Evolutionary conservation across 2,329 filamentous ascomycete genomes (phyloP), one percentile per base, ranked within the genome.

Genomic region (Apiospora phragmitis): DNA sequence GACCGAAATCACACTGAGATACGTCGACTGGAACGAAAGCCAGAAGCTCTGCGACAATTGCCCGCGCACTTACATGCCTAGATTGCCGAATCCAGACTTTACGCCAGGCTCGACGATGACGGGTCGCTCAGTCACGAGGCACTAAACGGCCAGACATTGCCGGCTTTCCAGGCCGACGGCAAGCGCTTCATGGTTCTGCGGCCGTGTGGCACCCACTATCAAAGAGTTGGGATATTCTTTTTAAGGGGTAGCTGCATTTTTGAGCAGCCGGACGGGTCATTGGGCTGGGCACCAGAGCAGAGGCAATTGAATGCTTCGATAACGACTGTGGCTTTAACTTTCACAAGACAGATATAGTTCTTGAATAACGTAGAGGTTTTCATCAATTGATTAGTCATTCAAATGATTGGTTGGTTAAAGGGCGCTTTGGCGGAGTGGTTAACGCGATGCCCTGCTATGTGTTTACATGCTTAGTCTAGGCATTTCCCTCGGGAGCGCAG

Each of bases 381-480:
- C 29, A 59, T 35, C 51, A 59, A 59, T 35, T 32, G 51, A 59
- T 59, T 59, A 59, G 51, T 59, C 51, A 59, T 32, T 62, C 18
- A 38, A 59, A 35, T 26, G 32, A 59, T 35, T 4, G 16, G 4
- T 14, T 62, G 32, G 18, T 38, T 9, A 7, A 26, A 3, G 3
- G 65, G 65, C 65, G 65, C 65, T 67, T 67, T 67, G 65, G 65
- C 65, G 65, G 65, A 67, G 65, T 67, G 65, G 65, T 67, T 67
- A 67, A 67, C 65, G 65, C 65, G 65, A 67, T 67, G 65, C 65
- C 65, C 65, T 67, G 65, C 65, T 67, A 67, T 67, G 42, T 67
- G 24, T 29, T 8, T 16, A 67, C 26, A 21, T 26, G 12, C 5
- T 42, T 42, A 45, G 41, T n/a, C 29, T 67, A 67, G 65, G 65